Evolutionary conservation across 768 basidiomycete species (phyloP), one percentile per base, ranked within the genome.

Genomic region (Artomyces pyxidatus): DNA sequence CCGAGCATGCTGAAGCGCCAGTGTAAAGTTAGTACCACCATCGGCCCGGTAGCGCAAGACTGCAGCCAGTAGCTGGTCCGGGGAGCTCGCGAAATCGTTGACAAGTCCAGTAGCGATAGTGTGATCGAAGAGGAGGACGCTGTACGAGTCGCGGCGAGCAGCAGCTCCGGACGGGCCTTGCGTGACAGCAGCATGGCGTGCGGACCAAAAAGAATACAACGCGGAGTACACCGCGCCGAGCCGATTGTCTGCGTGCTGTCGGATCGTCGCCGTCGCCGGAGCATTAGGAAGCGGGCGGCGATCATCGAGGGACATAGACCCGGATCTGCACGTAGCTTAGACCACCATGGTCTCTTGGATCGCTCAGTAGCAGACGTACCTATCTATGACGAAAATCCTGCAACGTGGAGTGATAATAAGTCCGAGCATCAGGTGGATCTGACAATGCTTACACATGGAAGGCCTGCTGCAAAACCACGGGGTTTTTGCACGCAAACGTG

Each of bases 161-260:
- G 46, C 60, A 38, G 63, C 62, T 25, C 37, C 49, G n/a, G n/a
- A n/a, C n/a, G n/a, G n/a, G 4, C 43, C 59, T 27, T 50, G 39
- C 10, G 45, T 58, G 17, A 70, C 43, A 2, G 72, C 71, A 12
- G 68, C 62, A 10, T 70, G 65, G 3, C 80, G 71, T 0, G 81
- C 71, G 12, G 63, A 52, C 80, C 81, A 83, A 58, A 83, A 83
- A 14, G 66, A 64, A 46, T 78, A 59, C 8, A 82, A 54, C 0
- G 80, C 73, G 0, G 78, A 76, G 35, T 74, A 75, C 0, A 81
- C 81, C 0, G 81, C 78, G 0, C 80, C 80, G 16, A 80, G 68
- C 26, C 80, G 64, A 52, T 83, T 75, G 49, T 77, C 59, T 35
- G 65, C 63, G 0, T 46, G 53, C 11, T 58, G 59, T 5, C 55